These are phyloP conservation scores for Nicotiana tomentosiformis DNA, from an alignment of 257 asterid genomes.

Conservation along the genomic window DNA sequence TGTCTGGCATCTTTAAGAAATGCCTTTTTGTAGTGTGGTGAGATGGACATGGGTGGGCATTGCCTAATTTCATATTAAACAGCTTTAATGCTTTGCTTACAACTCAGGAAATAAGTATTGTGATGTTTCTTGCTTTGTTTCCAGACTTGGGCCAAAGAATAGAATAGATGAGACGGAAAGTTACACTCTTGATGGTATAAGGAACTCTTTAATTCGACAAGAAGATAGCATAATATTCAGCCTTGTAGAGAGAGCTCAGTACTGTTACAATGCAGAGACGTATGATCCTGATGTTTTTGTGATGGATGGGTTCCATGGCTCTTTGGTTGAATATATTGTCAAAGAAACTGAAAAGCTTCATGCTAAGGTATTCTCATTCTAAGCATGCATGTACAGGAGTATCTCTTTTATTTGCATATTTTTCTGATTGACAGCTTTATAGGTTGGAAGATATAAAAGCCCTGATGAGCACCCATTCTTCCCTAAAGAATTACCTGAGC, in stretches of 20 bases:
- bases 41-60: not conserved
- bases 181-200: constrained; percentile 82
- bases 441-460: constrained; percentile 88
- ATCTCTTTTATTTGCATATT: not conserved
- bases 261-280: constrained; percentile 57
- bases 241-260: constrained; percentile 91
- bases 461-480: constrained; percentile 98
- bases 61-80: not conserved
- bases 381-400: not conserved
- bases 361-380: constrained; percentile 44
- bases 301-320: constrained; percentile 73
- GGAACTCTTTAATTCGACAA: constrained; percentile 76
- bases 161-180: constrained; percentile 76
- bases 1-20: not conserved
- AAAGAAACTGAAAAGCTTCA: constrained; percentile 95
- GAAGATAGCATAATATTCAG: constrained; percentile 91
- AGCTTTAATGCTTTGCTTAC: not conserved
- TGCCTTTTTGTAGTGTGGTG: not conserved
- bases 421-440: constrained; percentile 5
- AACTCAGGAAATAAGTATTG: constrained; percentile 12
- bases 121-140: constrained; percentile 13
- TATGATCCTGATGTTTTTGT: constrained; percentile 62
- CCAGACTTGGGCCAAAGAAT: constrained; percentile 39
- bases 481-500: constrained; percentile 55
- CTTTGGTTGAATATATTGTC: constrained; percentile 79